Evolutionary conservation across 164 flowering plant genomes (phyloP).

Genomic region (Sedum album): DNA sequence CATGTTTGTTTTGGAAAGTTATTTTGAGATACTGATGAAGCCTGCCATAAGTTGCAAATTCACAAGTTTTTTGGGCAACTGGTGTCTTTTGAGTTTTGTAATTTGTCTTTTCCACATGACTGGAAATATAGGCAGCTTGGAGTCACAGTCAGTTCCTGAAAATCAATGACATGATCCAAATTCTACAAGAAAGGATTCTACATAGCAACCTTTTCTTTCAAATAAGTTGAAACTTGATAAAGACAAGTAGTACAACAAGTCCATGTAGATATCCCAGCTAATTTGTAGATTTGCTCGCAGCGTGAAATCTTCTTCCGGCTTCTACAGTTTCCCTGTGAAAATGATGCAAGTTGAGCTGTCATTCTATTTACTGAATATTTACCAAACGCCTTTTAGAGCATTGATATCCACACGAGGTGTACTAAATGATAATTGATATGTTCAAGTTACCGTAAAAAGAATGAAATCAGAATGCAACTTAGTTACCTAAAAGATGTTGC

Average conservation of each 20-base stretch:
- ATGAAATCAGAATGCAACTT: background rate
- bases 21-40: background rate
- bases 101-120: too few relatives aligned
- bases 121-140: too few relatives aligned
- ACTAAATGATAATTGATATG: background rate
- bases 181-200: too few relatives aligned
- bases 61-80: background rate
- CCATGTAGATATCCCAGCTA: too few relatives aligned
- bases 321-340: conserved; percentile 84
- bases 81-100: too few relatives aligned
- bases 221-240: too few relatives aligned
- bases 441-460: background rate
- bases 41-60: background rate
- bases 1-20: background rate
- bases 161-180: too few relatives aligned
- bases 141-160: too few relatives aligned
- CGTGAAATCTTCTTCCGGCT: conserved; percentile 81
- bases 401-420: too few relatives aligned
- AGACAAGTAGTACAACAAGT: too few relatives aligned
- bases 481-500: conserved; percentile 78
- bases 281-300: conserved; percentile 16
- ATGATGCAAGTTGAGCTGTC: background rate
- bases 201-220: too few relatives aligned
- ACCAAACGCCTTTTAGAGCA: too few relatives aligned
- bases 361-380: background rate